Percentiles rank a stretch among this genome's conserved stretches.
phyloP scores from a whole-genome alignment of 2,329 filamentous ascomycete species.

The Ophiostoma ulmi region DNA sequence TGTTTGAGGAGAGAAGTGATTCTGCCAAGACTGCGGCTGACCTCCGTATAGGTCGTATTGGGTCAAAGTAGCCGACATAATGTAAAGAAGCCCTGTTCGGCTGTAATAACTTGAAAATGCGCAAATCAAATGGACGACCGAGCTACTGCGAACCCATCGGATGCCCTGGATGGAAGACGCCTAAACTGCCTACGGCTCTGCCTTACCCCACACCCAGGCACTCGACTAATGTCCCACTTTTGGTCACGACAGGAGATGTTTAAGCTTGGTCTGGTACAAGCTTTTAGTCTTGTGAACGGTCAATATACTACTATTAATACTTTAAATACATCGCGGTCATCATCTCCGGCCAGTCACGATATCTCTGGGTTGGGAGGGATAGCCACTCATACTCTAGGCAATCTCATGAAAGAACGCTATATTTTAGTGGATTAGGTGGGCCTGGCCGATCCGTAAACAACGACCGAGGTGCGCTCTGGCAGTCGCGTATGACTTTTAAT shows the following conservation, averaged over 20 bases:
- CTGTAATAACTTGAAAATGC: not conserved
- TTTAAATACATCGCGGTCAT: not conserved
- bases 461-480: not conserved
- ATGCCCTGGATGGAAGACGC: not conserved
- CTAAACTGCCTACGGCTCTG: not conserved
- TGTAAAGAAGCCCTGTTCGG: not conserved
- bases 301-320: not conserved
- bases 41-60: not conserved
- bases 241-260: not conserved
- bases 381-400: not conserved
- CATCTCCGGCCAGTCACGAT: not conserved
- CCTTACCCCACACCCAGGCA: not conserved
- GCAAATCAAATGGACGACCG: not conserved
- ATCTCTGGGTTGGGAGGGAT: not conserved
- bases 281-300: not conserved
- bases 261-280: not conserved
- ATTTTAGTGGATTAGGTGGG: not conserved
- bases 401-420: not conserved
- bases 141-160: not conserved
- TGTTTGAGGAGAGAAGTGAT: not conserved
- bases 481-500: not conserved
- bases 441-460: not conserved
- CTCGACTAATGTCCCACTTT: not conserved
- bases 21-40: slow-evolving; percentile 2
- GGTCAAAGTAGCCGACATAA: not conserved